Evolutionary conservation across 2,329 filamentous ascomycete species (phyloP).

Genomic region (Sporothrix globosa): DNA sequence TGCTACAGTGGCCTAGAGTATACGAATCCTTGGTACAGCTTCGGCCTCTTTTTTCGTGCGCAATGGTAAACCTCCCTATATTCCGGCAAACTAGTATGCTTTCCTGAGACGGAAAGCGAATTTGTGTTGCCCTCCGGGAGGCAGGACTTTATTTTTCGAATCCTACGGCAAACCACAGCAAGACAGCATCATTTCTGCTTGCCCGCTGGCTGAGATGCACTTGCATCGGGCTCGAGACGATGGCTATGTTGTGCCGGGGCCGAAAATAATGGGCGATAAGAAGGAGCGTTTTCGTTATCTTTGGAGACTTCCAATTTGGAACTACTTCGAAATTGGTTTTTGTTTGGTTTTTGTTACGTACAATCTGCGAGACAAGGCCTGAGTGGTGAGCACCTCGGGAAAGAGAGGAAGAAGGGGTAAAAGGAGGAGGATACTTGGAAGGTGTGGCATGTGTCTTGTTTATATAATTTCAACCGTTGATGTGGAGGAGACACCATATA

Average conservation of each 20-base stretch:
- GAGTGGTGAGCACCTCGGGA: too few species aligned
- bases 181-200: neutral
- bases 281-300: neutral
- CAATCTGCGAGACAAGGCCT: neutral
- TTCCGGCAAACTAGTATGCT: neutral
- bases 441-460: neutral
- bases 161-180: neutral
- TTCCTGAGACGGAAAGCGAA: constrained; percentile 21
- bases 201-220: constrained; percentile 23
- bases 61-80: neutral
- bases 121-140: constrained; percentile 1
- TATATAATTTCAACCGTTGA: neutral
- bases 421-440: constrained; percentile 5
- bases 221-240: constrained; percentile 15
- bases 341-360: neutral
- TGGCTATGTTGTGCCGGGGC: neutral
- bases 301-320: constrained; percentile 19
- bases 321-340: neutral
- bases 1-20: too few species aligned
- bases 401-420: neutral
- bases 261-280: neutral
- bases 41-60: neutral
- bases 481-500: too few species aligned
- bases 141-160: neutral
- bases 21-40: too few species aligned